Evolutionary conservation across 2,329 filamentous ascomycete species (phyloP).

Genomic region (Plectosphaerella plurivora): DNA sequence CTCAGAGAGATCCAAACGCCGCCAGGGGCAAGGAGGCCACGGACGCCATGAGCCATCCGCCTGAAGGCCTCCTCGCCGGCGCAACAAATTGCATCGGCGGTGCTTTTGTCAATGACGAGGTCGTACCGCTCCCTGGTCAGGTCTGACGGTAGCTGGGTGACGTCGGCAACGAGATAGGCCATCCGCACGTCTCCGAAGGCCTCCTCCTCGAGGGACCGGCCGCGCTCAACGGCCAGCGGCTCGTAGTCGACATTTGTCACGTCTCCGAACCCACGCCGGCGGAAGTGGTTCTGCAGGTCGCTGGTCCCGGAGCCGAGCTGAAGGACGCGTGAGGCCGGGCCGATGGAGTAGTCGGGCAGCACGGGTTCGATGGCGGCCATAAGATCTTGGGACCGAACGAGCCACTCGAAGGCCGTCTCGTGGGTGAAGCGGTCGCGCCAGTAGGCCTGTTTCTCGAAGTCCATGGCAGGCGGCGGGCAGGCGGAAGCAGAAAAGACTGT

Average conservation of each 20-base stretch:
- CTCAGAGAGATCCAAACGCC: constrained; percentile 45
- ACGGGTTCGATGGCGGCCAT: constrained; percentile 32
- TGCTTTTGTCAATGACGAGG: constrained; percentile 45
- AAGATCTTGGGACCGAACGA: constrained; percentile 35
- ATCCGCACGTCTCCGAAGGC: constrained; percentile 39
- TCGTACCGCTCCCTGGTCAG: constrained; percentile 24
- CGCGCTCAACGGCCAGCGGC: constrained; percentile 39
- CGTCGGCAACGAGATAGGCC: constrained; percentile 39
- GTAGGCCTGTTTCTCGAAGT: constrained; percentile 46
- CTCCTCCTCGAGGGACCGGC: constrained; percentile 30
- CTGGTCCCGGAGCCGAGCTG: constrained; percentile 46
- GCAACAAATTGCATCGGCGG: constrained; percentile 43
- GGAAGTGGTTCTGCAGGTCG: constrained; percentile 43
- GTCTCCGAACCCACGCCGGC: constrained; percentile 31
- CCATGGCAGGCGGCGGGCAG: constrained; percentile 7
- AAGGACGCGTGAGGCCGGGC: constrained; percentile 26
- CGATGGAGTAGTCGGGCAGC: constrained; percentile 19
- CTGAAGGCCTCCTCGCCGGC: constrained; percentile 31
- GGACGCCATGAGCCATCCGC: constrained; percentile 32
- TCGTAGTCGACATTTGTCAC: constrained; percentile 48
- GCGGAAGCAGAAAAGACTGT: not conserved
- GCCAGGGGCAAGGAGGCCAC: constrained; percentile 23
- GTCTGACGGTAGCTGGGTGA: constrained; percentile 27
- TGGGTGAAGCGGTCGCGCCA: constrained; percentile 41
- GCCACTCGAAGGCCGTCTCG: constrained; percentile 44